Conservation (phyloP, 164 flowering plant species). For the Cinnamomum chago region DNA sequence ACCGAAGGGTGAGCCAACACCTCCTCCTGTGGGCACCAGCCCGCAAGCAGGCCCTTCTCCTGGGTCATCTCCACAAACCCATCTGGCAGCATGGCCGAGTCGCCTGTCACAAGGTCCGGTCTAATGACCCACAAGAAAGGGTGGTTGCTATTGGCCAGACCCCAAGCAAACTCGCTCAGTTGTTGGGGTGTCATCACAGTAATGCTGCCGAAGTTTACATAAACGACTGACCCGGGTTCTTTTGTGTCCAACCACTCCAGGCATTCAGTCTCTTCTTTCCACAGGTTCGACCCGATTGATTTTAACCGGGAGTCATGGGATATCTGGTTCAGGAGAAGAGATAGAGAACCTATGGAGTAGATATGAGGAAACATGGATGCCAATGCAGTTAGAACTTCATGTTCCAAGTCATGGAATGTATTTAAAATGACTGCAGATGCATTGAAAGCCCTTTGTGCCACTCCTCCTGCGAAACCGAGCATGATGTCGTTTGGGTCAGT, state of each 20-base stretch:
- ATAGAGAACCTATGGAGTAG: constrained; percentile 9
- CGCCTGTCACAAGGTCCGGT: constrained; percentile 37
- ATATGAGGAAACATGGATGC: background rate
- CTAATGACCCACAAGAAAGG: constrained; percentile 47
- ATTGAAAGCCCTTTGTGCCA: constrained; percentile 5
- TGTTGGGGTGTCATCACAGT: constrained; percentile 33
- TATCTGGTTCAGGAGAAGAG: constrained; percentile 4
- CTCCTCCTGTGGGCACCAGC: constrained; percentile 44
- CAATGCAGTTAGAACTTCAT: constrained; percentile 7
- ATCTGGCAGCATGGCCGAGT: constrained; percentile 25
- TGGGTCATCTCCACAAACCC: constrained; percentile 26
- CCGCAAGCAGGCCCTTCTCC: constrained; percentile 23
- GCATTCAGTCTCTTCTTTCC: constrained; percentile 42
- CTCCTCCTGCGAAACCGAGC: constrained; percentile 2
- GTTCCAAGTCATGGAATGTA: constrained; percentile 15
- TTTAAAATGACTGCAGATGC: constrained; percentile 8
- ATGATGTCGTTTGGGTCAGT: constrained; percentile 7
- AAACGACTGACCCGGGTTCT: constrained; percentile 38
- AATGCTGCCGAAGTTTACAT: constrained; percentile 52
- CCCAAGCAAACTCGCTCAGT: constrained; percentile 48
- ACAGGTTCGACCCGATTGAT: constrained; percentile 31
- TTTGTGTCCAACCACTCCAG: constrained; percentile 37
- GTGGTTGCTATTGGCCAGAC: constrained; percentile 36
- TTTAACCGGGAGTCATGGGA: background rate
- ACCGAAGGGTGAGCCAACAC: constrained; percentile 23